Base-by-base conservation (phyloP, 2,329 filamentous ascomycete genomes). In the Blastomyces gilchristii region DNA sequence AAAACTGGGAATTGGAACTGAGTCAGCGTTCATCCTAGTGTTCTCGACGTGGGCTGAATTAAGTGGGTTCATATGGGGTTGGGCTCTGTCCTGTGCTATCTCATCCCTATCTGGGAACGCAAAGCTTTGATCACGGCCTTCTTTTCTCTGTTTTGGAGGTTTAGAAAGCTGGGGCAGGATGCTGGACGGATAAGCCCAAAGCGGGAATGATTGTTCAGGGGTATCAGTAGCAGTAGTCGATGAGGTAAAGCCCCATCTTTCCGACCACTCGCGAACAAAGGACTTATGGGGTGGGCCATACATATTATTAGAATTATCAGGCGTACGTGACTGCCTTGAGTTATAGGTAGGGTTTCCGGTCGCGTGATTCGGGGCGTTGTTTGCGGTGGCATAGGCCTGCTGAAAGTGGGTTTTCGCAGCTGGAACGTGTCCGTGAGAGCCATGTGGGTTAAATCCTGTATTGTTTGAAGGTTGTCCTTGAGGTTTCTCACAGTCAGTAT, bases 401-500 rank as follows among this genome's bases (percentile, higher is more conserved):
- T 49, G 56, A 18, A 39, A 28, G 12, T 41, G 41, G 39, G 14
- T 16, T 47, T 45, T 45, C 8, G 41, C 41, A 45, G 41, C 16
- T 22, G 57, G 57, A 5, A 11, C 22, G 3, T 45, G 25, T 16
- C 25, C 58, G 7, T 59, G 58, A 37, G n/a, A 60, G 43, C 18
- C 60, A 22, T n/a, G 61, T 56, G 43, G 47, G 45, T 14, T 62
- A 39, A 31, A 61, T 47, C 18, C 56, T 3, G 31, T 56, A n/a
- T 62, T 65, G 28, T 72, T 72, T 18, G 71, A 71, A 63, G 72
- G 69, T 39, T 72, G 69, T 58, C 72, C 74, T 76, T 71, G 58
- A 62, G 63, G 47, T 41, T 64, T 60, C 31, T 69, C 65, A 62
- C 60, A 63, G 69, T 75, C 68, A 73, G 71, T 64, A 62, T 63